Evolutionary conservation across 192 early-diverging fungal genomes (phyloP), one percentile per base, ranked within the genome.

Genomic region (Radiomyces spectabilis): DNA sequence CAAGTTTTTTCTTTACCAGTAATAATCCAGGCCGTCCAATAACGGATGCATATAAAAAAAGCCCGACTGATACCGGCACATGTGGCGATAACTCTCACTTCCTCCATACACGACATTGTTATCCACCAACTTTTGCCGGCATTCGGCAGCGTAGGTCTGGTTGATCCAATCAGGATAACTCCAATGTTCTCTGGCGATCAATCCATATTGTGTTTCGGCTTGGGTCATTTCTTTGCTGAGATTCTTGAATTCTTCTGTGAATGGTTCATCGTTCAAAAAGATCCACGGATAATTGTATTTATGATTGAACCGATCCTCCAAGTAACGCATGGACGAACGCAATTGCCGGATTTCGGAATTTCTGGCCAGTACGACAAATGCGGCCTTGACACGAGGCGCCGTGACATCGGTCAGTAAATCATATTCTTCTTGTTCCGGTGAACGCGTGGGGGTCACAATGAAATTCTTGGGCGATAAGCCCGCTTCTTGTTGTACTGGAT

Each of bases 81-180:
- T 89, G 58, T 85, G 84, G n/a, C 80, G 61, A 64, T 89, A 86
- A 49, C 78, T 76, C 60, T 83, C 76, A 58, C 74, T 84, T 29
- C 69, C 66, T 25, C 85, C 85, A 61, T 89, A 85, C 3, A 82
- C 69, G 51, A 83, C 72, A 45, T 53, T 54, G 13, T 73, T 57
- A 19, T 51, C 49, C 26, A 55, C 51, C 81, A 92, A 84, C 1
- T 76, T 46, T 43, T 77, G 27, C 16, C 84, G 61, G 31, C 72
- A 59, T 49, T 74, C 64, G 8, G 35, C 55, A 0, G 84, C 87
- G 27, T 64, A 45, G 0, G 74, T 73, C 60, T 78, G 51, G 66
- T 91, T 72, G 59, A 95, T 90, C 82, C 87, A 89, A 5, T 56
- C 57, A 1, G 93, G 92, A 46, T 85, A 83, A 40, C 76, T 81